These are phyloP conservation scores for Microbotryomycetes sp. DNA, from an alignment of 1,284 basidiomycete genomes.

Conservation along the genomic window DNA sequence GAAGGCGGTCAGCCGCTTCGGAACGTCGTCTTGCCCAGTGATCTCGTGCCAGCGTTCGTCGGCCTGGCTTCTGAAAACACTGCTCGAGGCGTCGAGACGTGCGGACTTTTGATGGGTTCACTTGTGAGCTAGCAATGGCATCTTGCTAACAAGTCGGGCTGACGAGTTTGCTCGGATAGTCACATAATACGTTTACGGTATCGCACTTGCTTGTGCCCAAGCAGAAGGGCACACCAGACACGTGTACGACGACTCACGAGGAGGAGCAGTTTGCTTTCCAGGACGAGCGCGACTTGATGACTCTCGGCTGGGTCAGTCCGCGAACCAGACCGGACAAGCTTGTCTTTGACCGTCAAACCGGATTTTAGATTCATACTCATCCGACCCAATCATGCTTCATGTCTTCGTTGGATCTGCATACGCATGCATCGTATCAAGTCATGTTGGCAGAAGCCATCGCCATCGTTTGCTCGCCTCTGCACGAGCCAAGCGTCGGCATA, in stretches of 20 bases:
- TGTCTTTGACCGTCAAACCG: background rate
- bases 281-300: constrained; percentile 65
- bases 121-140: constrained; percentile 5
- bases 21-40: constrained; percentile 6
- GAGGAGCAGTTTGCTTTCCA: constrained; percentile 77
- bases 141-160: background rate
- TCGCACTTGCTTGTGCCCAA: constrained; percentile 71
- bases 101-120: constrained; percentile 55
- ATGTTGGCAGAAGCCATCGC: constrained; percentile 86
- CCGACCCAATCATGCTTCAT: constrained; percentile 74
- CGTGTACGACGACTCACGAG: constrained; percentile 80
- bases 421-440: constrained; percentile 73
- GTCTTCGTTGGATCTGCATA: constrained; percentile 81
- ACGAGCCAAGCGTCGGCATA: constrained; percentile 47
- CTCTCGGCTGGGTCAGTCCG: constrained; percentile 63
- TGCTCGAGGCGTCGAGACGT: constrained; percentile 55
- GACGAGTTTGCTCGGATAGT: background rate
- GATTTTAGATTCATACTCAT: constrained; percentile 73
- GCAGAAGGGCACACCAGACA: constrained; percentile 75
- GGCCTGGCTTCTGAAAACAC: constrained; percentile 56
- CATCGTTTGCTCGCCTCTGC: constrained; percentile 76
- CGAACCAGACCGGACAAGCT: constrained; percentile 47
- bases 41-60: constrained; percentile 6
- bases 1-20: constrained; percentile 15
- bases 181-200: constrained; percentile 48